Base-by-base conservation (phyloP, 495 filamentous ascomycete genomes). In the Daldinia bambusicola region DNA sequence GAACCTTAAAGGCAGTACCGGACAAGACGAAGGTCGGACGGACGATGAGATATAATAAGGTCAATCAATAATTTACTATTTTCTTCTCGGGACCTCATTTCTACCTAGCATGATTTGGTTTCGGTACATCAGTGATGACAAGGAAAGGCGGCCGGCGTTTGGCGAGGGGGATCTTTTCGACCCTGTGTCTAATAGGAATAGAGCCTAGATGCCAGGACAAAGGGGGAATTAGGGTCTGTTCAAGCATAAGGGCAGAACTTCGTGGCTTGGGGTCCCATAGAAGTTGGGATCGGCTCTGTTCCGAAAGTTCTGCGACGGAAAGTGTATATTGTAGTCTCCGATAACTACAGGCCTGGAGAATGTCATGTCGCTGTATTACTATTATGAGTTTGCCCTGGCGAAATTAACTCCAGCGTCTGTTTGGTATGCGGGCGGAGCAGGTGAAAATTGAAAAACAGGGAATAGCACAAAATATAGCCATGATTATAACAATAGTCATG, bases 91-190 rank as follows among this genome's bases (percentile, higher is more conserved):
- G 45, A 51, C 70, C 61, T 48, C 41, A 64, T n/a, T 68, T 26
- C 26, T 64, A 68, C 70, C 64, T 72, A 43, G 63, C 70, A 68
- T 68, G 70, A 61, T 72, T 58, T 63, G 64, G 64, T 68, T 68
- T 65, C 61, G 70, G 64, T 40, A 72, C 59, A 48, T 72, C 60
- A 38, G 67, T 70, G 62, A 76, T 72, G 75, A 72, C 62, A 67
- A 67, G 67, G 75, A 67, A 66, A 77, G 61, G 69, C 51, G 69
- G 61, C 43, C 56, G 75, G 75, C 75, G 75, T 77, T 77, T 67
- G 53, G 75, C 66, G 70, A 67, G 61, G 26, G 64, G 31, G 57
- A 63, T 67, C 57, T 63, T 59, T 73, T 67, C 66, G 61, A 68
- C 51, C 67, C 52, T 60, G 52, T 52, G 61, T 61, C 60, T 58